These are phyloP conservation scores for Miscanthus lutarioriparius DNA, from an alignment of 176 grass and related monocot species.

Conservation along the genomic window DNA sequence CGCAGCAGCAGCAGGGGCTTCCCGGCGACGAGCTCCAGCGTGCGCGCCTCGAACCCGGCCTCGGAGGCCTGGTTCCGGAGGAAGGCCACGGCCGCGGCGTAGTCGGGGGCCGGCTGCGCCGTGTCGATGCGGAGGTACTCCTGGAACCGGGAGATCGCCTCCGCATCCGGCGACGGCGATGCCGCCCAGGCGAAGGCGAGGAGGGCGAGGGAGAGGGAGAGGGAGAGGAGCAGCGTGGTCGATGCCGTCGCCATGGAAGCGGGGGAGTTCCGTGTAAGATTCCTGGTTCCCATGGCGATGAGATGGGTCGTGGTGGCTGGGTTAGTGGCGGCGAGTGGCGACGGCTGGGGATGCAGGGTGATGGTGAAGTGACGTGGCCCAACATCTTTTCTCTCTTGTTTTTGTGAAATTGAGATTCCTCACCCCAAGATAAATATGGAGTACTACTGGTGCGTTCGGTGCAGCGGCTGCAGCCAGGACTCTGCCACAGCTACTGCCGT, in stretches of 20 bases:
- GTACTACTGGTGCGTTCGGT: no score
- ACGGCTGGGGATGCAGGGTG: background rate
- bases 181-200: conserved; percentile 8
- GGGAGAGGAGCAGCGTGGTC: conserved; percentile 23
- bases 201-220: conserved; percentile 35
- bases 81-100: conserved; percentile 63
- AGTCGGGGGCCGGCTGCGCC: conserved; percentile 79
- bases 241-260: conserved; percentile 25
- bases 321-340: background rate
- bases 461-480: no score
- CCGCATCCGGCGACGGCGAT: conserved; percentile 47
- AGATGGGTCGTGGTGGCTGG: background rate
- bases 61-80: conserved; percentile 48
- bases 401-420: background rate
- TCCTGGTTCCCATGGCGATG: conserved; percentile 4
- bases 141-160: conserved; percentile 74
- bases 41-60: conserved; percentile 61
- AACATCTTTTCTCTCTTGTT: background rate
- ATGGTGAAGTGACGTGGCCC: conserved; percentile 18
- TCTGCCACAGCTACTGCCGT: no score
- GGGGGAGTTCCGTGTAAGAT: background rate
- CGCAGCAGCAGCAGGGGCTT: conserved; percentile 81
- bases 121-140: conserved; percentile 98
- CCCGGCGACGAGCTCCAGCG: conserved; percentile 63
- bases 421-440: no score